Conservation (phyloP, 164 flowering plant genomes). For the Litsea cubeba region DNA sequence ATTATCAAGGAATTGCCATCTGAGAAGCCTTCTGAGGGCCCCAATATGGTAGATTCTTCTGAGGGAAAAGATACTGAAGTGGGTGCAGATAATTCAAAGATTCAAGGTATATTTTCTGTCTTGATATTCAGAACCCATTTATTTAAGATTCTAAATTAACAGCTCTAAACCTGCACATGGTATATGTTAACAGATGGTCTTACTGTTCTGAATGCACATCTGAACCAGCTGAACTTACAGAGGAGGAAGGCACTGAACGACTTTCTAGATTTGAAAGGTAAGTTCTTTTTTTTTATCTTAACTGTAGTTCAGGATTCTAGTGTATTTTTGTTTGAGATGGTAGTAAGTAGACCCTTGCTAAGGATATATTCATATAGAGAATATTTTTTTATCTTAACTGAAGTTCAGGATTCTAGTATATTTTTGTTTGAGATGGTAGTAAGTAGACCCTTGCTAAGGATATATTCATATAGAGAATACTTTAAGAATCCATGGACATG, state of each 20-base stretch:
- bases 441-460: not conserved
- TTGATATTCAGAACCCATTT: not conserved
- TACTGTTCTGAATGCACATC: constrained; percentile 16
- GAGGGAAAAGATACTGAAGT: constrained; percentile 15
- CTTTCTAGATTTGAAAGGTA: constrained; percentile 53
- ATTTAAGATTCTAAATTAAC: not conserved
- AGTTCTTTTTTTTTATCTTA: constrained; percentile 1
- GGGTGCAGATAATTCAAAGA: constrained; percentile 12
- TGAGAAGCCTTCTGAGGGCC: constrained; percentile 15
- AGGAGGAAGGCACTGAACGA: constrained; percentile 44
- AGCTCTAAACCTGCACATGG: not conserved
- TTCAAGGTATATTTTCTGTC: constrained; percentile 21
- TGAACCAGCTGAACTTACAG: constrained; percentile 32
- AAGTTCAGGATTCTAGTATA: not conserved
- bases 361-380: not conserved
- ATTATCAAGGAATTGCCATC: constrained; percentile 30
- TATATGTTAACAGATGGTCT: constrained; percentile 32
- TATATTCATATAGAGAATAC: not conserved
- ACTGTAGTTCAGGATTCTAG: not conserved
- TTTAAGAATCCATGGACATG: too few species aligned
- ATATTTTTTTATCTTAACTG: not conserved
- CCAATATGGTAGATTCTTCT: constrained; percentile 5
- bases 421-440: not conserved
- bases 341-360: not conserved
- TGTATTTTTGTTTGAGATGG: not conserved